Evolutionary conservation across 768 basidiomycete genomes (phyloP), one percentile per base, ranked within the genome.

Genomic region (Amanita pseudoporphyria): DNA sequence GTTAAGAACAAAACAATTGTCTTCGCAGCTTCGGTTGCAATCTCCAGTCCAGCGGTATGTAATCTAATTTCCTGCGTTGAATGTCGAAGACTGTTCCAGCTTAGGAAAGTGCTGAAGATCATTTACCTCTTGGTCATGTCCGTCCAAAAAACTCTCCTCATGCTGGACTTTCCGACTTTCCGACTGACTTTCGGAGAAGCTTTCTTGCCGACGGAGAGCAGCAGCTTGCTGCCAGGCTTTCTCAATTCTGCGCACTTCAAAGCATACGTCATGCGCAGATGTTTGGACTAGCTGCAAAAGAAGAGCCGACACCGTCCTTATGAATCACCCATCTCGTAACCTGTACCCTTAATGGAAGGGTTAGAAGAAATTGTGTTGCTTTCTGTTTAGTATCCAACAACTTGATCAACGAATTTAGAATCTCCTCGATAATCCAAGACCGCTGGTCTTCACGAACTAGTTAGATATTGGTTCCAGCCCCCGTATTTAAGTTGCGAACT

Each of bases 391-490:
- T 80, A 58, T 92, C 88, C 2, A 89, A 87, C 19, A 94, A 72
- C 64, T 91, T 94, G 57, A 87, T 93, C 47, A 98, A 68, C 0
- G 91, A 94, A 7, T 81, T 78, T 22, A 99, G 60, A 30, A 98
- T 94, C 64, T 98, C 96, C 62, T 98, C 94, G n/a, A 98, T 85
- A 54, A 98, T 95, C 93, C 93, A 96, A 1, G 84, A 81, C 9
- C 96, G 71, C 63, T 99, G 96, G 37, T 84, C 85, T 55, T 88
- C 82, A 14, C n/a, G 19, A 10, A 24, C 30, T 7, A 37, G 33
- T 24, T 14, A 35, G 37, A 21, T 43, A 21, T 44, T 33, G 48
- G 9, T 46, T 22, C 13, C 30, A 28, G 4, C 26, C 10, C 4
- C 37, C 37, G 31, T 7, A 10, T 6, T 47, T 9, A 3, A 35